These are phyloP conservation scores for Gossypium bickii DNA, from an alignment of 345 rosid genomes.

Conservation along the genomic window DNA sequence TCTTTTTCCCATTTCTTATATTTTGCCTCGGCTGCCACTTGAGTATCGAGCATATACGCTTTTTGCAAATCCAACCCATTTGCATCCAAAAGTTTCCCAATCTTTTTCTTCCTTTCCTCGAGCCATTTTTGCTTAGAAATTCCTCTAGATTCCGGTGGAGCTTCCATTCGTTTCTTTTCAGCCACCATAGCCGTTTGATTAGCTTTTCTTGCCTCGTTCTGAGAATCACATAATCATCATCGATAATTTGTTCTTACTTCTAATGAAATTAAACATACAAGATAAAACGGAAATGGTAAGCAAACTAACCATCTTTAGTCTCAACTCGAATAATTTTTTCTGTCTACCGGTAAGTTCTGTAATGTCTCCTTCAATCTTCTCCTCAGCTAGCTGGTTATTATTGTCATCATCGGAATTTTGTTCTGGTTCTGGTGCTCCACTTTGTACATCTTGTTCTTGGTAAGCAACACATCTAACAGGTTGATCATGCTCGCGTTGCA, in stretches of 20 bases:
- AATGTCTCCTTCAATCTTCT: slow-evolving; percentile 44
- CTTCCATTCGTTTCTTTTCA: slow-evolving; percentile 92
- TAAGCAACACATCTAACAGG: slow-evolving; percentile 21
- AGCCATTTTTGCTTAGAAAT: slow-evolving; percentile 94
- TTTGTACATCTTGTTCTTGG: slow-evolving; percentile 30
- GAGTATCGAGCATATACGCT: slow-evolving; percentile 88
- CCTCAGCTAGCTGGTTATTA: slow-evolving; percentile 36
- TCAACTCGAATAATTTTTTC: slow-evolving; percentile 71
- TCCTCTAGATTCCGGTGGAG: slow-evolving; percentile 75
- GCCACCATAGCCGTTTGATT: slow-evolving; percentile 82
- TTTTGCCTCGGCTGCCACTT: slow-evolving; percentile 80
- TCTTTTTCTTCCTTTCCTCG: slow-evolving; percentile 79
- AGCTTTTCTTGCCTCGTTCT: slow-evolving; percentile 89
- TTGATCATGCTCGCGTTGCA: slow-evolving; percentile 29
- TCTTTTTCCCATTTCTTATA: slow-evolving; percentile 97
- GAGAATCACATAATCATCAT: slow-evolving; percentile 2
- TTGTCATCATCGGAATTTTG: slow-evolving; percentile 39
- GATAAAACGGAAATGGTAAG: background rate
- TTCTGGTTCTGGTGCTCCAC: slow-evolving; percentile 35
- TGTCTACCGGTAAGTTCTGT: slow-evolving; percentile 77
- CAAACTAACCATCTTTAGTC: slow-evolving; percentile 70
- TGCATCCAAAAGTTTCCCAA: slow-evolving; percentile 85
- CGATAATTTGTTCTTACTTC: too few relatives aligned
- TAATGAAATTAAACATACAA: background rate
- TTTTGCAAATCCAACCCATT: slow-evolving; percentile 83